Percentiles rank a stretch among this genome's conserved stretches.
phyloP scores from a whole-genome alignment of 1,284 basidiomycete species.

The Leccinum variabile region DNA sequence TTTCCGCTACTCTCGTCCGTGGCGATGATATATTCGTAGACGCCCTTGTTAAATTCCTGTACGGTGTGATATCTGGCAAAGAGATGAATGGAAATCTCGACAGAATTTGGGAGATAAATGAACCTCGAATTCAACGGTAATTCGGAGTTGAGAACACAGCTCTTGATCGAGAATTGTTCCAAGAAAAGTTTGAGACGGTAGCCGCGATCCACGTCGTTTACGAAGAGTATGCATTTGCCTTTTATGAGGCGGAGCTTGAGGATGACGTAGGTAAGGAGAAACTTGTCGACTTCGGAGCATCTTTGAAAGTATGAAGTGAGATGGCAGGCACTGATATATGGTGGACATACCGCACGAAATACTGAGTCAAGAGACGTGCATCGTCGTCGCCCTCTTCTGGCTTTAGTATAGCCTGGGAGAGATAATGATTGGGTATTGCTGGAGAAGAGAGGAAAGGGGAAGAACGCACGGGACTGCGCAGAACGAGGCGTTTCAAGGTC shows the following conservation, averaged over 20 bases:
- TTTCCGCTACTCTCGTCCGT: conserved; percentile 82
- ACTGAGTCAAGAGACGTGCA: conserved; percentile 80
- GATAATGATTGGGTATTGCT: conserved; percentile 21
- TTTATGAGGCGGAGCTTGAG: conserved; percentile 93
- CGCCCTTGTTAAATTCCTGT: conserved; percentile 98
- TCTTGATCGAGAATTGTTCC: conserved; percentile 96
- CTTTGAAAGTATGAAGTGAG: conserved; percentile 38
- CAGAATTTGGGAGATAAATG: background rate
- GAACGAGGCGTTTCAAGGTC: conserved; percentile 82
- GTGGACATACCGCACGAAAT: conserved; percentile 65
- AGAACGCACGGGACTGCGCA: conserved; percentile 80
- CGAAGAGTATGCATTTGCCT: conserved; percentile 96
- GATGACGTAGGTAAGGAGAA: conserved; percentile 92
- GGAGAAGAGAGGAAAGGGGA: background rate
- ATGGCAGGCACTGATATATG: background rate
- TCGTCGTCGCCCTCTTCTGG: conserved; percentile 86
- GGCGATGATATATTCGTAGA: conserved; percentile 98
- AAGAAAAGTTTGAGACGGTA: conserved; percentile 96
- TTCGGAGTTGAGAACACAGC: conserved; percentile 96
- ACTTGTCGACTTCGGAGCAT: conserved; percentile 94
- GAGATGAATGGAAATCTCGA: conserved; percentile 7
- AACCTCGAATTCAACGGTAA: conserved; percentile 90
- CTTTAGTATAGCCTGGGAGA: conserved; percentile 73
- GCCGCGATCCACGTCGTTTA: conserved; percentile 94
- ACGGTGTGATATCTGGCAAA: conserved; percentile 86